Evolutionary conservation across 2,329 filamentous ascomycete species (phyloP).

Genomic region (Penicillium janthinellum): DNA sequence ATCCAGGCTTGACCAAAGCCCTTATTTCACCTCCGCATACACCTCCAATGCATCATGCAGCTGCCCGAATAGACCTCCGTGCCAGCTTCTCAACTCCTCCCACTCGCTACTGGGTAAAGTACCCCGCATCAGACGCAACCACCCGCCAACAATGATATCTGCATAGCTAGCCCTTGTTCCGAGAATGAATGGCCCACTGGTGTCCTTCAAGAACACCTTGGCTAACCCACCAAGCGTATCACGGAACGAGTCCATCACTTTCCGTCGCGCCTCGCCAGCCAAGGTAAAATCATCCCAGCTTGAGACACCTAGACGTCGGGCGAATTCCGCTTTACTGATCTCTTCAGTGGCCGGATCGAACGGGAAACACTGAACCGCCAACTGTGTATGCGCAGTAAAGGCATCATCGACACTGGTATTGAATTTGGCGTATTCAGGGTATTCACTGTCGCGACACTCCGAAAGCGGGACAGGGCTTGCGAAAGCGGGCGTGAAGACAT

Average conservation of each 20-base stretch:
- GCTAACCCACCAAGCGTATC: slow-evolving; percentile 47
- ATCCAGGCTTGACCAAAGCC: not conserved
- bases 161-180: slow-evolving; percentile 53
- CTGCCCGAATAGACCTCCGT: slow-evolving; percentile 54
- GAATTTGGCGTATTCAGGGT: slow-evolving; percentile 51
- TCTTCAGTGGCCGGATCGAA: slow-evolving; percentile 55
- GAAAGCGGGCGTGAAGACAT: slow-evolving; percentile 33
- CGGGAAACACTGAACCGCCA: slow-evolving; percentile 49
- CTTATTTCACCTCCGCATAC: slow-evolving; percentile 41
- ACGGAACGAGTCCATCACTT: slow-evolving; percentile 45
- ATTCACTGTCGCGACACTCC: slow-evolving; percentile 28
- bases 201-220: slow-evolving; percentile 43
- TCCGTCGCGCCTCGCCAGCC: slow-evolving; percentile 43
- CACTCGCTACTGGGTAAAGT: slow-evolving; percentile 52
- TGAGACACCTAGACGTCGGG: slow-evolving; percentile 48
- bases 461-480: slow-evolving; percentile 45
- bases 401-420: slow-evolving; percentile 58
- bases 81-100: slow-evolving; percentile 52
- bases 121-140: slow-evolving; percentile 52
- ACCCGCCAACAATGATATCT: slow-evolving; percentile 60
- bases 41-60: slow-evolving; percentile 51
- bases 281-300: slow-evolving; percentile 46
- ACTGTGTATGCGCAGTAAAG: slow-evolving; percentile 51
- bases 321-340: slow-evolving; percentile 50
- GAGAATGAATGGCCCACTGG: slow-evolving; percentile 53